Evolutionary conservation across 2,329 filamentous ascomycete species (phyloP).

Genomic region (Neodidymelliopsis sp.): DNA sequence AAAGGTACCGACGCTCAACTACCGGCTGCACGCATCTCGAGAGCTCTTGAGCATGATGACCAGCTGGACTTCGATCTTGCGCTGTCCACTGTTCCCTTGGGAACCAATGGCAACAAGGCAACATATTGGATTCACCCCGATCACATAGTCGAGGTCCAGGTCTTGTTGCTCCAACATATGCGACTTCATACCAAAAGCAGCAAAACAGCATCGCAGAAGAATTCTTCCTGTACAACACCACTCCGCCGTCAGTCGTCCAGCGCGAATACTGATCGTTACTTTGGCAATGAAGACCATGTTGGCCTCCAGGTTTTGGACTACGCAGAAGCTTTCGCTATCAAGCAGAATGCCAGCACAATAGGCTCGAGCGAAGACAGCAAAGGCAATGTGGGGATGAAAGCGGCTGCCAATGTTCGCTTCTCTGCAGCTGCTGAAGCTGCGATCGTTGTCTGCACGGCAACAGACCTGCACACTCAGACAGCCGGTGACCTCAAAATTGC

Average conservation of each 20-base stretch:
- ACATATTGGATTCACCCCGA: constrained; percentile 64
- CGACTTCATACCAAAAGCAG: constrained; percentile 47
- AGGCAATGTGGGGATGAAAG: constrained; percentile 41
- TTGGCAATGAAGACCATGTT: constrained; percentile 47
- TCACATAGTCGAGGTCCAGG: constrained; percentile 61
- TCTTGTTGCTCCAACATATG: constrained; percentile 60
- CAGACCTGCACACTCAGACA: constrained; percentile 20
- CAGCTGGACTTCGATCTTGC: constrained; percentile 60
- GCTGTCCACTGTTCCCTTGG: constrained; percentile 57
- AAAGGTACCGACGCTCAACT: constrained; percentile 28
- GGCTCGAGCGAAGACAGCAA: constrained; percentile 48
- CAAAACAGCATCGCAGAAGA: constrained; percentile 24
- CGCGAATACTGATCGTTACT: constrained; percentile 31
- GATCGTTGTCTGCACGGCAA: constrained; percentile 34
- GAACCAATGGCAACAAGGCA: constrained; percentile 54
- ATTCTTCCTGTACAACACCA: constrained; percentile 33
- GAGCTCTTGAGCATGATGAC: constrained; percentile 50
- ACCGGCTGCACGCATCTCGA: constrained; percentile 48
- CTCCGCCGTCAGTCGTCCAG: constrained; percentile 36
- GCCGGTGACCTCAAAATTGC: constrained; percentile 34
- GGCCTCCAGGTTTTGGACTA: constrained; percentile 58
- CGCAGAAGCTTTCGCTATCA: constrained; percentile 54
- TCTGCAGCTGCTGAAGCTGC: constrained; percentile 43
- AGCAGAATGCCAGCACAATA: constrained; percentile 55
- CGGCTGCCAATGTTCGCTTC: constrained; percentile 46